Percentiles rank a stretch among this genome's conserved stretches.
phyloP scores from a whole-genome alignment of 148 eudicot genomes.

The Pharnaceum exiguum region DNA sequence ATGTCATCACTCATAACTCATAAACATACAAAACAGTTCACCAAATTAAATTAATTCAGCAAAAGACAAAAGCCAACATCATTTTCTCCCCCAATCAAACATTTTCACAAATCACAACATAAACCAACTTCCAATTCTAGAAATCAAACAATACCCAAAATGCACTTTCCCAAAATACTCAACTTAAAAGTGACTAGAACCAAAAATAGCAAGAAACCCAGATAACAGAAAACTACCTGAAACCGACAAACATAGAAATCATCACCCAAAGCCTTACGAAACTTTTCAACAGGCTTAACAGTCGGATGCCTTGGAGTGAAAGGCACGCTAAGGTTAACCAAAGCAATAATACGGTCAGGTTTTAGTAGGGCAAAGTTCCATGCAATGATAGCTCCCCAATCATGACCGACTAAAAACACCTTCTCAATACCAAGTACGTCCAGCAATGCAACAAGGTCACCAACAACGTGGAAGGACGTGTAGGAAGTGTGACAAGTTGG shows the following conservation, averaged over 20 bases:
- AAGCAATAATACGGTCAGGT: conserved; percentile 33
- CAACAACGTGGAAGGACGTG: conserved; percentile 27
- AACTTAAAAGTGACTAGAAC: no score
- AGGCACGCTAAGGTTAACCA: conserved; percentile 20
- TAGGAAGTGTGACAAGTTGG: conserved; percentile 12
- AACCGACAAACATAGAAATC: conserved; percentile 28
- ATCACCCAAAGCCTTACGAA: conserved; percentile 18
- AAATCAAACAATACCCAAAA: no score
- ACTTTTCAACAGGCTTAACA: background rate
- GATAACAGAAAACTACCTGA: no score
- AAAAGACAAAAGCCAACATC: no score
- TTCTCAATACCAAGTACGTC: conserved; percentile 13
- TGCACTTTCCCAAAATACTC: no score
- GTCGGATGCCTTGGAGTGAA: conserved; percentile 17
- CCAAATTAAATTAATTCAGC: no score
- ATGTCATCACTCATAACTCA: no score
- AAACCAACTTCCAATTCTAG: no score
- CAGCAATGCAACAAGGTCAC: conserved; percentile 25
- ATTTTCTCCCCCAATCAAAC: no score
- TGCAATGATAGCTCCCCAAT: conserved; percentile 30
- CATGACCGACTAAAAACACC: conserved; percentile 36
- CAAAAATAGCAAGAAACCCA: no score
- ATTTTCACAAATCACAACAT: no score
- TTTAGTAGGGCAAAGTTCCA: conserved; percentile 31
- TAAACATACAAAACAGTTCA: no score